phyloP scores from a whole-genome alignment of 2,329 filamentous ascomycete genomes.

The Blastomyces silverae region DNA sequence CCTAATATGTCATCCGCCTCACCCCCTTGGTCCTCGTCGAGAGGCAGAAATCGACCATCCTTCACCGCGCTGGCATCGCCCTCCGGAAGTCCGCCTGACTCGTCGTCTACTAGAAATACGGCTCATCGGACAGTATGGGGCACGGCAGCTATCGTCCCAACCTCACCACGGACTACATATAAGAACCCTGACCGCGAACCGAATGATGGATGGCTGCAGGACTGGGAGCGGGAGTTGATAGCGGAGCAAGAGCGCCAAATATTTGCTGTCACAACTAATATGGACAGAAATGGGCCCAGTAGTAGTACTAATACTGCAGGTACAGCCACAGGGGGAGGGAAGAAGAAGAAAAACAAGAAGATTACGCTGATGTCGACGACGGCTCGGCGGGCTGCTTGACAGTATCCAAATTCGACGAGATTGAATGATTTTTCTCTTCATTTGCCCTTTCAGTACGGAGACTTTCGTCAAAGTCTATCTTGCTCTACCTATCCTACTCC shows the following conservation, averaged over 20 bases:
- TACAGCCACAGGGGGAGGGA: conserved; percentile 32
- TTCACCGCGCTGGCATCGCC: conserved; percentile 60
- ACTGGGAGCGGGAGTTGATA: conserved; percentile 67
- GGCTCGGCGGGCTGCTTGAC: conserved; percentile 48
- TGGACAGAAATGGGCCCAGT: not conserved
- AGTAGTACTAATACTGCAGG: not conserved
- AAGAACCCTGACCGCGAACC: conserved; percentile 34
- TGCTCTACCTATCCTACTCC: too few relatives aligned
- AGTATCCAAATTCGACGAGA: not conserved
- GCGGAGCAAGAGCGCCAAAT: conserved; percentile 23
- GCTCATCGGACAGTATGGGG: conserved; percentile 75
- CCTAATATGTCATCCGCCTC: conserved; percentile 35
- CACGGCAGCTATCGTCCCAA: conserved; percentile 59
- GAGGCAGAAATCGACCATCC: conserved; percentile 31
- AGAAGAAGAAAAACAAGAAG: conserved; percentile 61
- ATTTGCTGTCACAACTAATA: conserved; percentile 13
- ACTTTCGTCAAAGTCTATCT: not conserved
- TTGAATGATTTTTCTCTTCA: not conserved
- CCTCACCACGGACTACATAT: conserved; percentile 49
- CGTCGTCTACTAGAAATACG: conserved; percentile 22
- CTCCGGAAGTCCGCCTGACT: conserved; percentile 69
- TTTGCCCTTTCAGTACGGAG: not conserved
- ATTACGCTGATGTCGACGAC: conserved; percentile 64
- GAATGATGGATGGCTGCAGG: conserved; percentile 81
- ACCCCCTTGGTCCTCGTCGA: conserved; percentile 37